These are phyloP conservation scores for Pseudogymnoascus sp. DNA, from an alignment of 2,329 filamentous ascomycete genomes.

Conservation along the genomic window DNA sequence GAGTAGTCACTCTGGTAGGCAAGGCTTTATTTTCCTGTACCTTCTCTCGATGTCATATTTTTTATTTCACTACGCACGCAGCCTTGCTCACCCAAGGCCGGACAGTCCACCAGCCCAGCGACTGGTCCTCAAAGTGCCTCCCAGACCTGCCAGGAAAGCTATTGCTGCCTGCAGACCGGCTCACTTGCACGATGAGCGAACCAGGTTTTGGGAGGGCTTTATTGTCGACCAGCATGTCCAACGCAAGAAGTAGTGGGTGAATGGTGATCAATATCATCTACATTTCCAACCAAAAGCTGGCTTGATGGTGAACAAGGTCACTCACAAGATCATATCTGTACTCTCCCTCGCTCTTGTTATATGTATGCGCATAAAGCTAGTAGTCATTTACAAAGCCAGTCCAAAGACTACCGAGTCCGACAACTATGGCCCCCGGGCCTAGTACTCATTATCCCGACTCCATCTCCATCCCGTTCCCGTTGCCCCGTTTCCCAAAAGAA, in stretches of 20 bases:
- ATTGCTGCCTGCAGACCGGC: neutral
- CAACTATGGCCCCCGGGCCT: neutral
- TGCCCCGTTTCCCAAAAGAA: neutral
- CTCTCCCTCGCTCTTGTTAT: neutral
- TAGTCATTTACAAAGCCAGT: constrained; percentile 7
- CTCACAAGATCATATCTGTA: constrained; percentile 2
- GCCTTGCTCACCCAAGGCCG: neutral
- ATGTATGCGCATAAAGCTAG: constrained; percentile 8
- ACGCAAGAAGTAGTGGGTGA: neutral
- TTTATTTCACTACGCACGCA: neutral
- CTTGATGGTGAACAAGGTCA: constrained; percentile 1
- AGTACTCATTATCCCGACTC: neutral
- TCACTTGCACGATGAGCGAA: neutral
- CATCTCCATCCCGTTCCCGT: neutral
- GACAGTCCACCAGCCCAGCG: neutral
- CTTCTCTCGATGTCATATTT: neutral
- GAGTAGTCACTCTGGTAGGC: neutral
- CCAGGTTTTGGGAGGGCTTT: neutral
- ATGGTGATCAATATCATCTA: neutral
- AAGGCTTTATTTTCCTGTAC: neutral
- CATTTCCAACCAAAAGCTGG: neutral
- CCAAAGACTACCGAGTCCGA: neutral
- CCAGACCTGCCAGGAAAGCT: neutral
- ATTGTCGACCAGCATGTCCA: neutral
- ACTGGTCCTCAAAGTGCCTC: neutral